These are phyloP conservation scores for Cercospora brassicicola DNA, from an alignment of 2,329 filamentous ascomycete species.

Conservation along the genomic window DNA sequence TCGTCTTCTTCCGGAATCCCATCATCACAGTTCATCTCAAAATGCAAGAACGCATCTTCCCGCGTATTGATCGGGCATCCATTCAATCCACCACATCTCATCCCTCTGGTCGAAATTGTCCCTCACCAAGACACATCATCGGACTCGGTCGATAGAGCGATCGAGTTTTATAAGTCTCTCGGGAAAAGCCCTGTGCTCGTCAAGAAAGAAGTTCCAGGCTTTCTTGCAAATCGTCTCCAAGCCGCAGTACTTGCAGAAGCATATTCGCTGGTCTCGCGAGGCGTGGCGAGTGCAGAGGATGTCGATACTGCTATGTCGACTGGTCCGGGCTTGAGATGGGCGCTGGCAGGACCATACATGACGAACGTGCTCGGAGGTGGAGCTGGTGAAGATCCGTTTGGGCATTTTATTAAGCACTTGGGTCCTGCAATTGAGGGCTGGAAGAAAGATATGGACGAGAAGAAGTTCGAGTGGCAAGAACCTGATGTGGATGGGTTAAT, in stretches of 20 bases:
- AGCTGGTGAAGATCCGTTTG: conserved; percentile 14
- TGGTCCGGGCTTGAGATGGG: conserved; percentile 26
- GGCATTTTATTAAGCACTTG: conserved; percentile 21
- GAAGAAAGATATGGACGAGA: conserved; percentile 24
- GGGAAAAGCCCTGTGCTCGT: conserved; percentile 47
- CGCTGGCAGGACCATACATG: conserved; percentile 35
- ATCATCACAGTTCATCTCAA: conserved; percentile 16
- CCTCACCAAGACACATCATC: conserved; percentile 38
- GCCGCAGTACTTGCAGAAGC: conserved; percentile 43
- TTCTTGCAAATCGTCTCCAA: conserved; percentile 51
- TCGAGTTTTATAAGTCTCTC: conserved; percentile 44
- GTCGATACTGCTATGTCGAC: conserved; percentile 30
- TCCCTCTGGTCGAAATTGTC: conserved; percentile 52
- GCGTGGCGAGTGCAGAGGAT: conserved; percentile 37
- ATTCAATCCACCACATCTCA: conserved; percentile 53
- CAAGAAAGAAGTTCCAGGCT: conserved; percentile 46
- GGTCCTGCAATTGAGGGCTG: conserved; percentile 20
- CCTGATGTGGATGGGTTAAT: conserved; percentile 8
- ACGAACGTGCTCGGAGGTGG: conserved; percentile 23
- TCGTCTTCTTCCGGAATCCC: conserved; percentile 22
- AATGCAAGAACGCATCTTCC: conserved; percentile 33
- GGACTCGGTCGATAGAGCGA: conserved; percentile 32
- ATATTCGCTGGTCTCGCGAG: conserved; percentile 39
- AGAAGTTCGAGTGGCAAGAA: conserved; percentile 16
- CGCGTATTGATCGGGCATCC: conserved; percentile 50